A percentile compares a stretch with the other conserved stretches of the same genome.
These are phyloP conservation scores for Yamadazyma songkhlaensis DNA, from an alignment of 1,139 yeast species.

Conservation along the genomic window DNA sequence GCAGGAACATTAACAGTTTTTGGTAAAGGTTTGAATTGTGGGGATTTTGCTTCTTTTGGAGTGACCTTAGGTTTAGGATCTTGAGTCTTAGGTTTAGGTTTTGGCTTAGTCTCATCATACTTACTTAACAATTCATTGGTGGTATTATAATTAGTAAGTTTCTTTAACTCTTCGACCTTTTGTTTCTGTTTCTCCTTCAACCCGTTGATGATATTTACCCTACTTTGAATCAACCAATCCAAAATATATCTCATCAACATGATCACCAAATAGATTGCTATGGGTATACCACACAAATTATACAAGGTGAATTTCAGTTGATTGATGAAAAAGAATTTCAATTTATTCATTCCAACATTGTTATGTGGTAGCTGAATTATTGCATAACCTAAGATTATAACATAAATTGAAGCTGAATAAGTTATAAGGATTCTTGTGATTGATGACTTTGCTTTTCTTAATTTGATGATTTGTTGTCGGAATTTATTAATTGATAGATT, in stretches of 20 bases:
- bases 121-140: constrained; percentile 71
- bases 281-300: constrained; percentile 28
- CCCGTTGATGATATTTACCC: constrained; percentile 17
- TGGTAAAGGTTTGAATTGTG: neutral
- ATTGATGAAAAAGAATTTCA: constrained; percentile 24
- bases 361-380: constrained; percentile 22
- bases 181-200: constrained; percentile 53
- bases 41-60: neutral
- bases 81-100: neutral
- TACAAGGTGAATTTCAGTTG: constrained; percentile 20
- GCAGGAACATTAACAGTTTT: neutral
- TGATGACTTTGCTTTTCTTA: constrained; percentile 12
- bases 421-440: constrained; percentile 16
- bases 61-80: neutral
- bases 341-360: constrained; percentile 15
- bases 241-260: constrained; percentile 22
- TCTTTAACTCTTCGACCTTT: constrained; percentile 74
- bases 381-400: constrained; percentile 24
- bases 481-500: constrained; percentile 29
- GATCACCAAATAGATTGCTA: constrained; percentile 20
- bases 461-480: constrained; percentile 19
- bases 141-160: constrained; percentile 71
- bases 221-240: constrained; percentile 21
- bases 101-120: constrained; percentile 36
- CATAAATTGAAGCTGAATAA: constrained; percentile 32